Percentiles rank a stretch among this genome's conserved stretches.
These are phyloP conservation scores for Microbotryum lychnidis-dioicae DNA, from an alignment of 1,284 basidiomycete genomes.

Conservation along the genomic window DNA sequence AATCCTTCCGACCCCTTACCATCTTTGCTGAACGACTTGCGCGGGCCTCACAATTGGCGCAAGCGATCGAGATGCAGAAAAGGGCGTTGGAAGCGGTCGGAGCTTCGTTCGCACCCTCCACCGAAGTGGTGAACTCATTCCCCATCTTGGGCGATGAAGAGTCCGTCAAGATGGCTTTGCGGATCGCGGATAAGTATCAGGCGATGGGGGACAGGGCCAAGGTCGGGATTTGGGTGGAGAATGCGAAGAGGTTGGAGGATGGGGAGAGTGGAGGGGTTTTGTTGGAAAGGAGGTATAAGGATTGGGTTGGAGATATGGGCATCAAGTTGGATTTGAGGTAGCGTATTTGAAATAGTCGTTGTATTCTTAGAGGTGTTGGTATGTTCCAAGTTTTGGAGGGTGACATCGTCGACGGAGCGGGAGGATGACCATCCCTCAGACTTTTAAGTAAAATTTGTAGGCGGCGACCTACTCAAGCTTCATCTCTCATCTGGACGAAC, in stretches of 20 bases:
- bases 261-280: slow-evolving; percentile 21
- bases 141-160: slow-evolving; percentile 14
- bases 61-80: slow-evolving; percentile 9
- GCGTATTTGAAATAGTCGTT: too few species aligned
- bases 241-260: slow-evolving; percentile 16
- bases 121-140: not conserved
- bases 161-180: slow-evolving; percentile 9
- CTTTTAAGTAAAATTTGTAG: too few species aligned
- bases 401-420: too few species aligned
- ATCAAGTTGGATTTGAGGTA: not conserved
- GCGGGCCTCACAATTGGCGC: too few species aligned
- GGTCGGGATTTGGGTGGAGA: slow-evolving; percentile 6
- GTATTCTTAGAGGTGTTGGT: too few species aligned
- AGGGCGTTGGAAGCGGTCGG: slow-evolving; percentile 21
- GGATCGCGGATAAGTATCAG: slow-evolving; percentile 5
- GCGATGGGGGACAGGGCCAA: not conserved
- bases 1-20: slow-evolving; percentile 7
- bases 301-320: not conserved
- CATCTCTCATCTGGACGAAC: too few species aligned
- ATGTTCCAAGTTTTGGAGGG: too few species aligned
- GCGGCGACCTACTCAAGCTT: too few species aligned
- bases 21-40: slow-evolving; percentile 4
- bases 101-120: not conserved
- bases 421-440: too few species aligned
- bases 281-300: slow-evolving; percentile 15